Evolutionary conservation across 2,329 filamentous ascomycete species (phyloP).

Genomic region (Pyrenochaeta sp.): DNA sequence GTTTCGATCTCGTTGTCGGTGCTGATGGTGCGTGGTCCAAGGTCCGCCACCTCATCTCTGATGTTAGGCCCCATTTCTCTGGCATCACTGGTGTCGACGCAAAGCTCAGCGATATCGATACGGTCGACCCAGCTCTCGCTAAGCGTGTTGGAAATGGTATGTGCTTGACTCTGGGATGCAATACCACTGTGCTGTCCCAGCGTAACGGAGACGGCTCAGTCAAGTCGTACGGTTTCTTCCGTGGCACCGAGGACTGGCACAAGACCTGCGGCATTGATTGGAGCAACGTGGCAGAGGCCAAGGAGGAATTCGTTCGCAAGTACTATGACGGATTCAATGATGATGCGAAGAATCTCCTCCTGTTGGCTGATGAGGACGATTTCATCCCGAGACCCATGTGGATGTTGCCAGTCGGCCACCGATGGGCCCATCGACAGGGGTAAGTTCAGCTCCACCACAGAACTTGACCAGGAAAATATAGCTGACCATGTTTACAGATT

Average conservation of each 20-base stretch:
- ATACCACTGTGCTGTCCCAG: constrained; percentile 40
- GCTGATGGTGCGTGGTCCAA: constrained; percentile 56
- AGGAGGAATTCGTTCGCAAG: constrained; percentile 2
- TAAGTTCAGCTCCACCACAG: constrained; percentile 10
- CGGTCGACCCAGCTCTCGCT: constrained; percentile 51
- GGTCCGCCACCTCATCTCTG: constrained; percentile 19
- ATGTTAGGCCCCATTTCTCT: constrained; percentile 52
- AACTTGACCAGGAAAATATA: background rate
- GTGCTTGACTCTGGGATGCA: constrained; percentile 27
- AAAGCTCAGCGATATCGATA: constrained; percentile 51
- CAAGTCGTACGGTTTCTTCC: constrained; percentile 44
- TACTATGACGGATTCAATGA: constrained; percentile 24
- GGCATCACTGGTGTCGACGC: constrained; percentile 55
- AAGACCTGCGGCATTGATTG: constrained; percentile 53
- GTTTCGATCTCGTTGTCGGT: constrained; percentile 54
- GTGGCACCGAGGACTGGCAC: constrained; percentile 44
- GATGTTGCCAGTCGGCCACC: constrained; percentile 48
- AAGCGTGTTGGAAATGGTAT: constrained; percentile 56
- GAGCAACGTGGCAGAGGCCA: constrained; percentile 42
- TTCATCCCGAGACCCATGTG: constrained; percentile 35
- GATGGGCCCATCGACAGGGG: constrained; percentile 36
- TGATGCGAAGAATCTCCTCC: constrained; percentile 18
- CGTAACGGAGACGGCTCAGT: constrained; percentile 59
- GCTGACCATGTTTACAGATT: constrained; percentile 45
- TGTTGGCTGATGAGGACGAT: constrained; percentile 27